Evolutionary conservation across 345 rosid species (phyloP).

Genomic region (Populus davidiana): DNA sequence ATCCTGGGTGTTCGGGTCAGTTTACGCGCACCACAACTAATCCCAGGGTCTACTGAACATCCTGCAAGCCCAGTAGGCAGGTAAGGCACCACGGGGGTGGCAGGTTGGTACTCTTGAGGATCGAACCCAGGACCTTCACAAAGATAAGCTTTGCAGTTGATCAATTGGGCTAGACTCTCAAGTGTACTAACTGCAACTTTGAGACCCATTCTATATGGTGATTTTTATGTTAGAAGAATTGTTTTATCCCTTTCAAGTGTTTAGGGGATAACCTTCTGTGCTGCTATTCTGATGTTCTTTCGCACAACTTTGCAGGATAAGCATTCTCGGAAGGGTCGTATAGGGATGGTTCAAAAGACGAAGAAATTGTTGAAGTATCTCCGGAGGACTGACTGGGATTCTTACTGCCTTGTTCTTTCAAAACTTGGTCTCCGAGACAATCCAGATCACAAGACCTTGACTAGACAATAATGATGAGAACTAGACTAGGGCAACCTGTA

Average conservation of each 20-base stretch:
- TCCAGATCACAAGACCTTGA: slow-evolving; percentile 54
- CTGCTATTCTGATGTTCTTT: background rate
- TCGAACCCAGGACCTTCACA: too few relatives aligned
- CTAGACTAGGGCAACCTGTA: background rate
- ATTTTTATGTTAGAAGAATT: background rate
- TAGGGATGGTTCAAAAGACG: slow-evolving; percentile 77
- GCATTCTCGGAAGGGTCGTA: slow-evolving; percentile 78
- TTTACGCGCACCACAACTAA: too few relatives aligned
- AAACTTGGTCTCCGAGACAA: slow-evolving; percentile 87
- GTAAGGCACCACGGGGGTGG: too few relatives aligned
- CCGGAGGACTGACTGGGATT: slow-evolving; percentile 89
- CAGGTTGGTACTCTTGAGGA: too few relatives aligned
- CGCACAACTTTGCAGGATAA: slow-evolving; percentile 53
- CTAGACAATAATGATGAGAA: background rate
- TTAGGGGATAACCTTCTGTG: background rate
- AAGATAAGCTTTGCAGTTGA: too few relatives aligned
- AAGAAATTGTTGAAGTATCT: slow-evolving; percentile 78
- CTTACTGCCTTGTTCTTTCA: slow-evolving; percentile 65
- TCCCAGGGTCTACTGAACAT: too few relatives aligned
- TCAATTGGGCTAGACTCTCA: too few relatives aligned
- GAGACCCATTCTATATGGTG: background rate
- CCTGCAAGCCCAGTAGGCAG: too few relatives aligned
- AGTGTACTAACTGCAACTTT: background rate
- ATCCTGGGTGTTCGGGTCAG: too few relatives aligned
- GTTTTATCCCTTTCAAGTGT: background rate